Conservation (phyloP, 495 filamentous ascomycete genomes). For the Bacidia gigantensis region DNA sequence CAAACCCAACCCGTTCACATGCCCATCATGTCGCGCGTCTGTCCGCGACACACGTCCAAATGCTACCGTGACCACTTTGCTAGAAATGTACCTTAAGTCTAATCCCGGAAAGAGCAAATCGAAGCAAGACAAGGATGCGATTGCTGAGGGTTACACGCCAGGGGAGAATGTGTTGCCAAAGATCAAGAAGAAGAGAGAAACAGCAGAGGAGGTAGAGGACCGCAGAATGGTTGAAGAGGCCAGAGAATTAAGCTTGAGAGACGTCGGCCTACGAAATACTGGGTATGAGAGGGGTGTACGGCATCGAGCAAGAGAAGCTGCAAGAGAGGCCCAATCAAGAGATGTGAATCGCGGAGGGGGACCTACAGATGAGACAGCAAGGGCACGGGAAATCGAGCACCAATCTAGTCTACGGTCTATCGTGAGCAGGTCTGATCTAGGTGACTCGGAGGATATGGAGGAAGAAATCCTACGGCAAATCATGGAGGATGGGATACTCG, state of each 20-base stretch:
- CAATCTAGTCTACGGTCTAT: slow-evolving; percentile 77
- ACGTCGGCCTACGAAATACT: slow-evolving; percentile 34
- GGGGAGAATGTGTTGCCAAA: slow-evolving; percentile 63
- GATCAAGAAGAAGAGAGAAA: slow-evolving; percentile 29
- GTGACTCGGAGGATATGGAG: slow-evolving; percentile 56
- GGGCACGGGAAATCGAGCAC: slow-evolving; percentile 55
- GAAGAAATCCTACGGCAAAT: slow-evolving; percentile 84
- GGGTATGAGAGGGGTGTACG: slow-evolving; percentile 22
- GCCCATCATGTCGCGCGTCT: slow-evolving; percentile 76
- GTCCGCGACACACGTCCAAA: slow-evolving; percentile 75
- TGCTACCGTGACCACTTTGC: slow-evolving; percentile 65
- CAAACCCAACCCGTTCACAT: slow-evolving; percentile 53
- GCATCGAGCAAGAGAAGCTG: slow-evolving; percentile 20
- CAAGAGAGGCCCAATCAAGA: slow-evolving; percentile 22
- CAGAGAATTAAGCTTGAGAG: slow-evolving; percentile 54
- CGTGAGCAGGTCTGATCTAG: slow-evolving; percentile 57
- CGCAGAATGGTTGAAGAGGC: slow-evolving; percentile 55
- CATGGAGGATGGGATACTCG: slow-evolving; percentile 70
- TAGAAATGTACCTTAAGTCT: slow-evolving; percentile 60
- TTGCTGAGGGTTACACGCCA: slow-evolving; percentile 53
- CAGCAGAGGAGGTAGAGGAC: slow-evolving; percentile 51
- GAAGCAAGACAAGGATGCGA: slow-evolving; percentile 54
- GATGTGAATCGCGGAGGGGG: slow-evolving; percentile 21
- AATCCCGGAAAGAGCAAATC: slow-evolving; percentile 58
- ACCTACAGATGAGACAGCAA: slow-evolving; percentile 12